A percentile compares a stretch with the other conserved stretches of the same genome.
Conservation (phyloP, 83 land plant genomes). For the Picea abies region DNA sequence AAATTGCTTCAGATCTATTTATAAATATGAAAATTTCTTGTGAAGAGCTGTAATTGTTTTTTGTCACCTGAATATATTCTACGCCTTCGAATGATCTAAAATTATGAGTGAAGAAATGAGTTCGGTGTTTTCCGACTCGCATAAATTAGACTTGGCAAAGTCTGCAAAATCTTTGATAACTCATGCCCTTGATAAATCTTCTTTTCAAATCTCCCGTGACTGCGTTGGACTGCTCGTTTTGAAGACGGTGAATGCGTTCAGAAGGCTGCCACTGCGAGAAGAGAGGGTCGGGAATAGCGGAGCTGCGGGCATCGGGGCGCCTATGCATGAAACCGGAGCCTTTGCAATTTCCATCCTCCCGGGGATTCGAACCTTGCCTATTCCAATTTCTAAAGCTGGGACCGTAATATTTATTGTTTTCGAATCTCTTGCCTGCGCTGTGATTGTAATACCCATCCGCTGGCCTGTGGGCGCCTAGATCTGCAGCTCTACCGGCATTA, state of each 20-base stretch:
- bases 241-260: conserved; percentile 57
- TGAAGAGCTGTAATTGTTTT: too few relatives aligned
- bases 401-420: conserved; percentile 11
- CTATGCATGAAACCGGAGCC: conserved; percentile 13
- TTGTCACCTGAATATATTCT: too few relatives aligned
- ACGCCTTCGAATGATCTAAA: too few relatives aligned
- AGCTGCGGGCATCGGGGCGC: conserved; percentile 18
- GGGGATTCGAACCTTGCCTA: conserved; percentile 1
- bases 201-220: too few relatives aligned
- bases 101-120: too few relatives aligned
- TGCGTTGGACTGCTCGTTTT: conserved; percentile 64
- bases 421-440: conserved; percentile 10
- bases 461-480: conserved; percentile 11
- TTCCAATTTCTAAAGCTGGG: background rate
- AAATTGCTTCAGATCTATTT: too few relatives aligned
- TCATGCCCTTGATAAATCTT: too few relatives aligned
- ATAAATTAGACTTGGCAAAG: too few relatives aligned
- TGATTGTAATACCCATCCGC: conserved; percentile 6
- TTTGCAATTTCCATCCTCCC: conserved; percentile 19
- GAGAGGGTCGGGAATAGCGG: conserved; percentile 47
- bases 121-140: too few relatives aligned
- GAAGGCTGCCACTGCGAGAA: conserved; percentile 70
- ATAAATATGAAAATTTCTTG: too few relatives aligned
- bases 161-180: too few relatives aligned
- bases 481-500: background rate